phyloP scores from a whole-genome alignment of 495 filamentous ascomycete species.

The Hypoxylon crocopeplum region DNA sequence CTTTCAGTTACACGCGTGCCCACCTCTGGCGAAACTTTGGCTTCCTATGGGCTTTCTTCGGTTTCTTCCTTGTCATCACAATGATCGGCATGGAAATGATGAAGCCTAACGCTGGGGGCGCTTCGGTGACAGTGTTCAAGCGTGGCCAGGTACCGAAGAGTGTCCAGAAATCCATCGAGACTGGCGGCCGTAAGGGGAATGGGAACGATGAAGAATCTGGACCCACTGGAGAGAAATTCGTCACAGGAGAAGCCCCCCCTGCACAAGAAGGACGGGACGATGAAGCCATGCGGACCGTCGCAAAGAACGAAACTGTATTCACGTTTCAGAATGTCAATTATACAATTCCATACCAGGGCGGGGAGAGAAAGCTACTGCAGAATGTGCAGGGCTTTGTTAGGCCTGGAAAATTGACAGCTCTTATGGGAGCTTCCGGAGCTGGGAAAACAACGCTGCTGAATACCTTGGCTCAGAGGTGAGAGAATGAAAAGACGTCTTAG shows the following conservation, averaged over 20 bases:
- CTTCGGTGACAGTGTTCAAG: constrained; percentile 69
- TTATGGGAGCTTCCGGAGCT: constrained; percentile 58
- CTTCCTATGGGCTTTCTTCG: constrained; percentile 69
- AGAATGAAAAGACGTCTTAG: constrained; percentile 61
- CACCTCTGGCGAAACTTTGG: constrained; percentile 78
- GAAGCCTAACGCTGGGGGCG: constrained; percentile 75
- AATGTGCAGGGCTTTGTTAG: constrained; percentile 74
- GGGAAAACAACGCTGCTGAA: constrained; percentile 59
- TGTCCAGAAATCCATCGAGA: constrained; percentile 37
- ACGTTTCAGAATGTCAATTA: constrained; percentile 76
- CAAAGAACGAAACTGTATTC: constrained; percentile 57
- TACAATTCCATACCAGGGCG: constrained; percentile 67
- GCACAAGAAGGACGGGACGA: constrained; percentile 12
- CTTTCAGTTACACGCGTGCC: constrained; percentile 61
- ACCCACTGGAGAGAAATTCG: constrained; percentile 14
- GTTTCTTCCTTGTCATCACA: constrained; percentile 65
- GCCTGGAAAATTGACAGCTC: constrained; percentile 69
- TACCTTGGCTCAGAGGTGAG: constrained; percentile 73
- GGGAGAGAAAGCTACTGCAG: constrained; percentile 63
- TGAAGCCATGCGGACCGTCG: constrained; percentile 21
- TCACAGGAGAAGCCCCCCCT: constrained; percentile 1
- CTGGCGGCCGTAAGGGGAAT: constrained; percentile 24
- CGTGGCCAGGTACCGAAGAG: constrained; percentile 34
- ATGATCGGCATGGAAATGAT: constrained; percentile 72
- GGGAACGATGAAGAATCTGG: constrained; percentile 33